Evolutionary conservation across 805 yeast genomes (phyloP), one percentile per base, ranked within the genome.

Genomic region (Cyberlindnera euphorbiiphila): DNA sequence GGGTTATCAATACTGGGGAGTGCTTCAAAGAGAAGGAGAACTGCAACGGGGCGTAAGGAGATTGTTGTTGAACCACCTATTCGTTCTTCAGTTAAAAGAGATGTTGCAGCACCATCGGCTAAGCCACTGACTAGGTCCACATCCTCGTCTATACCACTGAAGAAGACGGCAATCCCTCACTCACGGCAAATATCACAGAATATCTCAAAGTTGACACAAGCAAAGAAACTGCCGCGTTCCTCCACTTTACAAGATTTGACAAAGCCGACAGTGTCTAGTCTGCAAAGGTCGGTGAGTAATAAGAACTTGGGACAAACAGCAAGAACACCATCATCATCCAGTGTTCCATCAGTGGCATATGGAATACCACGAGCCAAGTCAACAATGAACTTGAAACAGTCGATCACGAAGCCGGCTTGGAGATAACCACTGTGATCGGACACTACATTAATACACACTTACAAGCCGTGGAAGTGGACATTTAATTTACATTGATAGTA

Each of bases 11-110:
- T 35, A 9, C 21, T 53, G 1, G 41, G 42, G 15, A 49, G 41
- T 30, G 45, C 42, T 2, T 4, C 51, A 4, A 55, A 55, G 42
- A 53, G 56, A 49, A 44, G 59, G 34, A 49, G 39, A 31, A 52
- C 53, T 1, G 49, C 44, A 8, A 11, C 44, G 1, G 51, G 53
- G 4, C 22, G 37, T 1, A 42, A 47, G 23, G 50, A 43, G 22
- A 31, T 46, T 10, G 32, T 26, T 9, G 12, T 19, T 11, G 7
- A n/a, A 14, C 6, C 25, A 5, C 12, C 32, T n/a, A n/a, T n/a
- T n/a, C n/a, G n/a, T n/a, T n/a, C n/a, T n/a, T n/a, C n/a, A n/a
- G n/a, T n/a, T n/a, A n/a, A n/a, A n/a, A n/a, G n/a, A n/a, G n/a
- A n/a, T n/a, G n/a, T n/a, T n/a, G n/a, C n/a, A n/a, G n/a, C n/a